Conservation (phyloP, 2,329 filamentous ascomycete species). For the Fusarium falciforme region DNA sequence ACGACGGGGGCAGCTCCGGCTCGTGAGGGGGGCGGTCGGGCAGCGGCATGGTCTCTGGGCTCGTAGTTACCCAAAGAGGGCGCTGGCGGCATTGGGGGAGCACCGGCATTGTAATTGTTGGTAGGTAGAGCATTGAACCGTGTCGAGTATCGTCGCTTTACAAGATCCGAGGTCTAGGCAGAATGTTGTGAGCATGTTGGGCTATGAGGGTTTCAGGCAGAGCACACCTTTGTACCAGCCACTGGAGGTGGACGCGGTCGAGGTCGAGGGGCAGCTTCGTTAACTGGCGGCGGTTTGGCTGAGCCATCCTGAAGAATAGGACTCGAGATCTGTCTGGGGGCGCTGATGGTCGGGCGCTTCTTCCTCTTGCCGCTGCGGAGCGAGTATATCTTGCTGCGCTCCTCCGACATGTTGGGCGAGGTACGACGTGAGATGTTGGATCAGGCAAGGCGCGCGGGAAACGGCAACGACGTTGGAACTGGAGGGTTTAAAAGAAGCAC, state of each 20-base stretch:
- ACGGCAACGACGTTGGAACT: background rate
- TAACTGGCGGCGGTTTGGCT: conserved; percentile 38
- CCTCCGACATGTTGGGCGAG: conserved; percentile 66
- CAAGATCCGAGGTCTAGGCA: conserved; percentile 77
- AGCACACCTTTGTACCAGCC: conserved; percentile 66
- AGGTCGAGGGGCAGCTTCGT: conserved; percentile 51
- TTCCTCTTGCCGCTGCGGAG: conserved; percentile 73
- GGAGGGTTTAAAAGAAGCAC: background rate
- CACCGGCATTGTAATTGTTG: conserved; percentile 75
- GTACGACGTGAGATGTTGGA: background rate
- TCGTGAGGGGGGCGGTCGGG: conserved; percentile 64
- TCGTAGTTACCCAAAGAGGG: conserved; percentile 71
- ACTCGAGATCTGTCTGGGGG: conserved; percentile 71
- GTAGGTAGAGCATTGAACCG: conserved; percentile 84
- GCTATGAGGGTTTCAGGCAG: conserved; percentile 5
- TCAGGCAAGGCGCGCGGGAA: background rate
- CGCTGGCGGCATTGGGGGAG: conserved; percentile 78
- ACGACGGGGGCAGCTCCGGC: conserved; percentile 71
- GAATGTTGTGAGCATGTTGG: conserved; percentile 30
- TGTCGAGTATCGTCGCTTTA: conserved; percentile 94
- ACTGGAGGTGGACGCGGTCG: conserved; percentile 61
- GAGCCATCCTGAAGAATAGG: conserved; percentile 66
- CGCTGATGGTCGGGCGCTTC: conserved; percentile 70
- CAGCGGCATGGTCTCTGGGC: conserved; percentile 53
- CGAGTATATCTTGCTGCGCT: conserved; percentile 68